These are phyloP conservation scores for Leishmania gerbilli DNA, from an alignment of 208 protist genomes.

Conservation along the genomic window DNA sequence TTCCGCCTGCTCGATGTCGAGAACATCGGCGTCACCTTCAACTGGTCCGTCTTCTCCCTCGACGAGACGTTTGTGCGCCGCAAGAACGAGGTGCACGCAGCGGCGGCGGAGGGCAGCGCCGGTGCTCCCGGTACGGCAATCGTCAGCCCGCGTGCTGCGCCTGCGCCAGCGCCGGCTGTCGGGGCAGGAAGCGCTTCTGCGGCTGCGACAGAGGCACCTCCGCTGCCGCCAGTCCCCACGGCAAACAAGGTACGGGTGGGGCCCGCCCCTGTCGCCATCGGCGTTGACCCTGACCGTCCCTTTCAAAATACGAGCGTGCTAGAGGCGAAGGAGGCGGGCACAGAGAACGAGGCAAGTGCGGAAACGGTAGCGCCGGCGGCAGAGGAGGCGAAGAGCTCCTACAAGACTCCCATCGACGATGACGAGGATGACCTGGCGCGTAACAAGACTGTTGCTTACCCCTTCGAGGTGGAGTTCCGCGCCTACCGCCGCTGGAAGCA, in stretches of 20 bases:
- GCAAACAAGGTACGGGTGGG: conserved; percentile 15
- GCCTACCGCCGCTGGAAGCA: conserved; percentile 83
- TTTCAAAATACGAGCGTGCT: conserved; percentile 1
- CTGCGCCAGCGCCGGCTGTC: neutral
- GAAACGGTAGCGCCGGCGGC: neutral
- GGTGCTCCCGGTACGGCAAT: neutral
- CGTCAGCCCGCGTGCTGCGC: neutral
- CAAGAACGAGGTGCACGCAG: conserved; percentile 19
- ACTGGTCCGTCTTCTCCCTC: conserved; percentile 86
- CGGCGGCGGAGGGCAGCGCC: neutral
- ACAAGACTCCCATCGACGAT: neutral
- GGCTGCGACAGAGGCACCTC: neutral
- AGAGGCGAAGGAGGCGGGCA: neutral
- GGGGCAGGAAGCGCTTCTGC: neutral
- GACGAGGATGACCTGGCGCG: conserved; percentile 38
- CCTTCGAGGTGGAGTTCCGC: conserved; percentile 85
- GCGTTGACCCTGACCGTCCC: conserved; percentile 1
- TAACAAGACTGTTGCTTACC: conserved; percentile 87
- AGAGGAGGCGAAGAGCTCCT: conserved; percentile 16
- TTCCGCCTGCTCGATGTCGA: conserved; percentile 86
- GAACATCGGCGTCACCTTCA: conserved; percentile 77
- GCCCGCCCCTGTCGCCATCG: conserved; percentile 23
- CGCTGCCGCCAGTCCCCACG: neutral
- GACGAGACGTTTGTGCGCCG: conserved; percentile 62
- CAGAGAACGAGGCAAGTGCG: conserved; percentile 2